Conservation (phyloP, 805 yeast species). For the Kluyveromyces aestuarii region DNA sequence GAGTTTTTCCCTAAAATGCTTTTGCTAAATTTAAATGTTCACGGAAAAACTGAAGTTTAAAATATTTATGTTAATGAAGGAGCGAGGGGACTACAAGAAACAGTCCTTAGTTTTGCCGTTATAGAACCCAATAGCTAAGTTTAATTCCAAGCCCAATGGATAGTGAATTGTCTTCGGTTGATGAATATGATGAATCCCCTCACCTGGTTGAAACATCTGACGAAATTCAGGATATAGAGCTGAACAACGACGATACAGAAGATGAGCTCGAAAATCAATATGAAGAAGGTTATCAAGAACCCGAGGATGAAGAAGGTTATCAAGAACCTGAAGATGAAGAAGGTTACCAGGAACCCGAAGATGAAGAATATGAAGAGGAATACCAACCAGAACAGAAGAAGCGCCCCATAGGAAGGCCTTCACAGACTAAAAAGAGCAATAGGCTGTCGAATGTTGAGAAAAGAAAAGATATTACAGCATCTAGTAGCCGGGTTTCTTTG, state of each 20-base stretch:
- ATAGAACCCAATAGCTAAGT: neutral
- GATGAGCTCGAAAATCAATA: slow-evolving; percentile 1
- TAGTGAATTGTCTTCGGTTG: slow-evolving; percentile 13
- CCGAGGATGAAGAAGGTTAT: slow-evolving; percentile 8
- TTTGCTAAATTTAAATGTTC: no score
- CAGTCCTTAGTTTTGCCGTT: neutral
- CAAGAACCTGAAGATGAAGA: slow-evolving; percentile 8
- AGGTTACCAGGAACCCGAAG: slow-evolving; percentile 3
- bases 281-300: slow-evolving; percentile 4
- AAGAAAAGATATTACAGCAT: neutral
- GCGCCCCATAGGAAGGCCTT: neutral
- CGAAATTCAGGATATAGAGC: slow-evolving; percentile 5
- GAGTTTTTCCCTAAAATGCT: neutral
- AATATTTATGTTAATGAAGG: neutral
- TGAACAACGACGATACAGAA: slow-evolving; percentile 1
- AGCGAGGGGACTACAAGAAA: neutral
- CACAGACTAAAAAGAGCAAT: neutral
- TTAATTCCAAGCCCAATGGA: slow-evolving; percentile 6
- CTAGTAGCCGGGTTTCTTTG: neutral
- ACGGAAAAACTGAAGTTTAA: no score
- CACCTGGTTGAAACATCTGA: slow-evolving; percentile 9
- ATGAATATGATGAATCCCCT: slow-evolving; percentile 9
- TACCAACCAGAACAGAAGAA: slow-evolving; percentile 9
- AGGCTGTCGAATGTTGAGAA: neutral
- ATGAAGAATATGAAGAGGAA: slow-evolving; percentile 12